phyloP scores from a whole-genome alignment of 2,329 filamentous ascomycete species.

The Cytospora chrysosperma region DNA sequence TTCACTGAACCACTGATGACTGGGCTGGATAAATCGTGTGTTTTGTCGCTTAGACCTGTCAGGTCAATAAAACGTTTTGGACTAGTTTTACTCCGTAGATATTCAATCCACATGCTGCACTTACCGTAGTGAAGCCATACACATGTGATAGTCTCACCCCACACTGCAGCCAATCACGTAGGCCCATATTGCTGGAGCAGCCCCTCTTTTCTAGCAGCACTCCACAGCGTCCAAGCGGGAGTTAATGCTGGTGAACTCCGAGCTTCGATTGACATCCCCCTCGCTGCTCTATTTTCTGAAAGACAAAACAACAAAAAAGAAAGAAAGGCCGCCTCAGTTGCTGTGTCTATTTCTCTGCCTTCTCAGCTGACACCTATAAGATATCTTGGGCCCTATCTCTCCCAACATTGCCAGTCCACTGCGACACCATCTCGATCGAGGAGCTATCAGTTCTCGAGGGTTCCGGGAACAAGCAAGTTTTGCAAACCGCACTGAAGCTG shows the following conservation, averaged over 20 bases:
- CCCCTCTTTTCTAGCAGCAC: slow-evolving; percentile 18
- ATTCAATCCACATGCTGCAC: not conserved
- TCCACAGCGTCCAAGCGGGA: slow-evolving; percentile 5
- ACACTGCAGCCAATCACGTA: not conserved
- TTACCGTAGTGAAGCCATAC: not conserved
- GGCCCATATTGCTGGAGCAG: not conserved
- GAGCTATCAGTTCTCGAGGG: not conserved
- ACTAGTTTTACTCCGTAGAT: not conserved
- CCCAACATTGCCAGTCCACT: not conserved
- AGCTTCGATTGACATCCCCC: not conserved
- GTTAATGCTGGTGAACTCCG: not conserved
- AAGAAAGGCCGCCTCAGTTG: not conserved
- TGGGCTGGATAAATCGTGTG: not conserved
- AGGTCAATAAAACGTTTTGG: not conserved
- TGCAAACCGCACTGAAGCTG: not conserved
- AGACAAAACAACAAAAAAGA: not conserved
- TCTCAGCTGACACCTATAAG: not conserved
- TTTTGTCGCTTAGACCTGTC: not conserved
- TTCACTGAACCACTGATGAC: not conserved
- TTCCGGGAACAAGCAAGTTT: not conserved
- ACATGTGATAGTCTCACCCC: not conserved
- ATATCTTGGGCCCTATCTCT: not conserved
- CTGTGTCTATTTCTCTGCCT: not conserved
- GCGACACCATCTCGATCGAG: not conserved
- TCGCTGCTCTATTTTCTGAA: not conserved